phyloP scores from a whole-genome alignment of 768 basidiomycete genomes.

The Myochromella boudieri region DNA sequence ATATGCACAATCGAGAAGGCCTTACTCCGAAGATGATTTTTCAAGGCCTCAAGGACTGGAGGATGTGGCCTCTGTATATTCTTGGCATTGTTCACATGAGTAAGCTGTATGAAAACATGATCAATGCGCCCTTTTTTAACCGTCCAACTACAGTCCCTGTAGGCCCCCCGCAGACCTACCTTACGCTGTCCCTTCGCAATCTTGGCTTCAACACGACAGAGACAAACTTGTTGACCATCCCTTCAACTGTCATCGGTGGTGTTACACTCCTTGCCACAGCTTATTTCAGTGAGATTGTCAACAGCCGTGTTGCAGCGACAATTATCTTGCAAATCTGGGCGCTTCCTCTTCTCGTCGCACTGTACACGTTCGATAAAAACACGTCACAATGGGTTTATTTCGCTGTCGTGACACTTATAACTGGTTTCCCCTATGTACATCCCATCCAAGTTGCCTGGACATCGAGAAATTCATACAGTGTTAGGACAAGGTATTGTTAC shows the following conservation, averaged over 20 bases:
- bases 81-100: slow-evolving; percentile 56
- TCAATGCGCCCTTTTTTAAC: background rate
- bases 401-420: slow-evolving; percentile 51
- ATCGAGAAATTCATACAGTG: slow-evolving; percentile 60
- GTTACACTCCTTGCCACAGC: slow-evolving; percentile 45
- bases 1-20: slow-evolving; percentile 75
- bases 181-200: slow-evolving; percentile 60
- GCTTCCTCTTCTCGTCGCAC: slow-evolving; percentile 55
- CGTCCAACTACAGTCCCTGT: slow-evolving; percentile 44
- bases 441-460: slow-evolving; percentile 57
- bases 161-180: slow-evolving; percentile 58
- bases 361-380: slow-evolving; percentile 46
- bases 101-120: slow-evolving; percentile 21
- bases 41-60: slow-evolving; percentile 54
- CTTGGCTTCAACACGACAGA: slow-evolving; percentile 65
- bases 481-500: slow-evolving; percentile 47
- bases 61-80: slow-evolving; percentile 65
- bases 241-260: slow-evolving; percentile 54
- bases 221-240: slow-evolving; percentile 62
- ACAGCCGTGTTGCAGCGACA: slow-evolving; percentile 54
- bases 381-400: slow-evolving; percentile 60
- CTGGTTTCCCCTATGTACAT: slow-evolving; percentile 55
- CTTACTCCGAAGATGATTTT: slow-evolving; percentile 48
- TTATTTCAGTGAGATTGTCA: slow-evolving; percentile 53
- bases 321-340: slow-evolving; percentile 62